Evolutionary conservation across 2,329 filamentous ascomycete species (phyloP), one percentile per base, ranked within the genome.

Genomic region (Botrytis medusae): DNA sequence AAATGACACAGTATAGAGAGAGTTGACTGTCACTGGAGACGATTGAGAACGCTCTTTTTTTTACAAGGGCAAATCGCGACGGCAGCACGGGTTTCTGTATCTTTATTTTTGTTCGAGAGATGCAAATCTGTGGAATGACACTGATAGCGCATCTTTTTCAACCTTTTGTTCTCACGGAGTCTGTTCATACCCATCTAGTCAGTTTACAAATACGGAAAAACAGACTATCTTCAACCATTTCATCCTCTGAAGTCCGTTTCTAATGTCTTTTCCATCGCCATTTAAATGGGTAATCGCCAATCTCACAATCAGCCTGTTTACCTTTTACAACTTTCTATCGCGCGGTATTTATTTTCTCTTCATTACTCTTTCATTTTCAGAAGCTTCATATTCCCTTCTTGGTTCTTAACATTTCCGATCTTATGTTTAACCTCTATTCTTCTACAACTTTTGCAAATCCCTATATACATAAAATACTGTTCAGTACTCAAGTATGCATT

Each of bases 381-480:
- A 37, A 37, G 34, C 34, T 37, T 37, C 34, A 22, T 46, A 7
- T 8, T 46, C 20, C 20, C 18, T 46, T 1, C 44, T 2, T 22
- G 2, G 0, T 22, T 9, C 9, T 46, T 9, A 46, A 7, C 0
- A 22, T 46, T 46, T 22, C 5, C 44, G 0, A 46, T 20, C 6
- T 8, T 8, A 20, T 46, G 7, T 46, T 46, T 2, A 46, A 2
- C 5, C 1, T 22, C 8, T 22, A 1, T 46, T 46, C 8, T 46
- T 10, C 9, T 46, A 22, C 44, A 1, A 22, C 1, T 9, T 22
- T 1, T 4, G 8, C 7, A 8, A 8, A 9, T 22, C 20, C 8
- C 44, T 37, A 46, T 8, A 7, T 46, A 25, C 22, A 25, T 48
- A 12, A 22, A 25, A 25, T 46, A 8, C 20, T 46, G 18, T 46